Conservation (phyloP, 2,329 filamentous ascomycete genomes). For the Aspergillus carbonarius region DNA sequence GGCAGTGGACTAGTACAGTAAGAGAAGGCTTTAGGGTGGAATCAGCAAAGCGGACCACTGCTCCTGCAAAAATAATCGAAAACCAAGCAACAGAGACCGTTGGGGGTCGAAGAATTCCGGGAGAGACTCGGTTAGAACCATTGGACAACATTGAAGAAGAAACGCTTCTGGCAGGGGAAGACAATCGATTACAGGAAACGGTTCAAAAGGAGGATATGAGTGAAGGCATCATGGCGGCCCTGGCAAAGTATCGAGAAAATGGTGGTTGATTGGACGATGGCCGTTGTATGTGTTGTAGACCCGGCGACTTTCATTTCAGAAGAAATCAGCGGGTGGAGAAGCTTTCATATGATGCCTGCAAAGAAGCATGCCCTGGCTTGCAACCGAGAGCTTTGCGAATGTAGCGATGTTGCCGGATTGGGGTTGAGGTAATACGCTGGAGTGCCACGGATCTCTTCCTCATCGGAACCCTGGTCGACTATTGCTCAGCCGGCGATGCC, state of each 20-base stretch:
- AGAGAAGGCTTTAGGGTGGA: constrained; percentile 80
- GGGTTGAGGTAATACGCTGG: neutral
- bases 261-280: constrained; percentile 22
- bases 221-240: constrained; percentile 59
- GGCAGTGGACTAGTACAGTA: constrained; percentile 77
- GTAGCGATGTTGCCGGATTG: neutral
- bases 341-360: neutral
- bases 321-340: neutral
- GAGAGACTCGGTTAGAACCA: neutral
- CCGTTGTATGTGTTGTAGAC: neutral
- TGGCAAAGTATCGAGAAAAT: constrained; percentile 54
- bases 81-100: constrained; percentile 28
- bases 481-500: too few relatives aligned
- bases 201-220: constrained; percentile 47
- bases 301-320: neutral
- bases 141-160: constrained; percentile 51
- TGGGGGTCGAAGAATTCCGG: neutral
- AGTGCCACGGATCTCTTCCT: neutral
- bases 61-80: constrained; percentile 27
- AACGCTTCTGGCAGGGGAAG: constrained; percentile 35
- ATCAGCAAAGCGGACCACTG: constrained; percentile 62
- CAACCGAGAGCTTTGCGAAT: neutral
- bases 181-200: constrained; percentile 13
- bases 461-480: neutral
- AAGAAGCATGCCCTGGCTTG: neutral